phyloP scores from a whole-genome alignment of 495 filamentous ascomycete species.

The Penicillium coffeae region DNA sequence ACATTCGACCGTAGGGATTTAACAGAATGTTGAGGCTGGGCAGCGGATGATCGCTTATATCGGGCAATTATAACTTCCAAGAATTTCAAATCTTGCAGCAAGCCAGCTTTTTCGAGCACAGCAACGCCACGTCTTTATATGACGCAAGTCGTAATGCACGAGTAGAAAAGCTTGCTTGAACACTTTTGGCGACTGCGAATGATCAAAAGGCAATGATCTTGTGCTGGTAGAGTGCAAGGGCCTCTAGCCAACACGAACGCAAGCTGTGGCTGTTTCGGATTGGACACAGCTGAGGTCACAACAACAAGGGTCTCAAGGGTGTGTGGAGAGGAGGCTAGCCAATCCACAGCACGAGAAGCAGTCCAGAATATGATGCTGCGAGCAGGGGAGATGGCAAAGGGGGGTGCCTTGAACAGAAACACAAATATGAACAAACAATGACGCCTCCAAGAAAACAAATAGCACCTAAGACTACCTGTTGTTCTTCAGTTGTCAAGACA shows the following conservation, averaged over 20 bases:
- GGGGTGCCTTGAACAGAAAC: too few relatives aligned
- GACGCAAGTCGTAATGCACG: neutral
- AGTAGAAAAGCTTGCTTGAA: constrained; percentile 5
- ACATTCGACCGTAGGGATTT: constrained; percentile 10
- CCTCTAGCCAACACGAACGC: constrained; percentile 7
- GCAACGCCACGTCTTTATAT: neutral
- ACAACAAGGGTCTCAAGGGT: constrained; percentile 13
- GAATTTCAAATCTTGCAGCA: too few relatives aligned
- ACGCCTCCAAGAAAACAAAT: constrained; percentile 1
- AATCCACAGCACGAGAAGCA: constrained; percentile 2
- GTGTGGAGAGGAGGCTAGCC: constrained; percentile 11
- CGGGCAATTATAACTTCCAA: too few relatives aligned
- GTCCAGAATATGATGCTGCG: neutral
- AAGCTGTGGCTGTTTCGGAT: constrained; percentile 6
- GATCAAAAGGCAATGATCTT: constrained; percentile 2
- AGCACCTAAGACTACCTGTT: too few relatives aligned
- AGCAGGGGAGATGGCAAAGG: too few relatives aligned
- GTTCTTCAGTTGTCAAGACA: too few relatives aligned
- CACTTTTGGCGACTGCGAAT: neutral
- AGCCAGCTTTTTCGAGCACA: constrained; percentile 1
- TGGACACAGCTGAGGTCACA: constrained; percentile 9
- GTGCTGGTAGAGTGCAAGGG: constrained; percentile 9
- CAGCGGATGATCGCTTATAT: too few relatives aligned
- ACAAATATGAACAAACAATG: constrained; percentile 4
- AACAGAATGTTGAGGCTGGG: too few relatives aligned